These are phyloP conservation scores for Ophiosphaerella narmari DNA, from an alignment of 2,329 filamentous ascomycete species.

Conservation along the genomic window DNA sequence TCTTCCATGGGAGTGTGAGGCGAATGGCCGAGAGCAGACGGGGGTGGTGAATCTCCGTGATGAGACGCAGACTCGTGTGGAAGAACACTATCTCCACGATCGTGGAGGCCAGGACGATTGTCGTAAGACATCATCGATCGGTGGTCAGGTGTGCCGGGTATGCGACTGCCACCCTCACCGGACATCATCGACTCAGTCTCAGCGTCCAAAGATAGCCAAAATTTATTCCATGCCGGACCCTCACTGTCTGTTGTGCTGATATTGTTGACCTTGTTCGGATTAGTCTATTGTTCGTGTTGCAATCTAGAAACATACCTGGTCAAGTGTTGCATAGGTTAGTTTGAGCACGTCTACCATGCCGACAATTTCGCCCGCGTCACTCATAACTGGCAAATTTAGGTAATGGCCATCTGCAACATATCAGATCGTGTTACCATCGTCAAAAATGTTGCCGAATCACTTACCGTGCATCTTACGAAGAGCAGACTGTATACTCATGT, in stretches of 20 bases:
- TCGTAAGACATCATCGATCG: conserved; percentile 85
- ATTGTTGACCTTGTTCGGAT: conserved; percentile 69
- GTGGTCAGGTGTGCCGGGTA: conserved; percentile 66
- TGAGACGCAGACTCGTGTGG: conserved; percentile 96
- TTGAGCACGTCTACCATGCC: conserved; percentile 99
- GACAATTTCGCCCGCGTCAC: conserved; percentile 93
- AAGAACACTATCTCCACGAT: conserved; percentile 81
- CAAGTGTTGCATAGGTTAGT: conserved; percentile 94
- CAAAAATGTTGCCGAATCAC: conserved; percentile 36
- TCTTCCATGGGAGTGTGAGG: conserved; percentile 63
- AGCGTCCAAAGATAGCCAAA: conserved; percentile 94
- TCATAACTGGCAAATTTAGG: conserved; percentile 97
- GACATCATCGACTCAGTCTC: conserved; percentile 97
- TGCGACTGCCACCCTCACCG: conserved; percentile 79
- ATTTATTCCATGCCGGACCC: conserved; percentile 98
- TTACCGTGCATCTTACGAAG: conserved; percentile 98
- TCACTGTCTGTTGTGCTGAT: conserved; percentile 89
- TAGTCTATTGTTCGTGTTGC: conserved; percentile 4
- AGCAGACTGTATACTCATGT: conserved; percentile 98
- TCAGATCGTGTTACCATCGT: conserved; percentile 11
- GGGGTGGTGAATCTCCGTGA: conserved; percentile 75
- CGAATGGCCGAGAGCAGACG: conserved; percentile 66
- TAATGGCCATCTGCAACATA: conserved; percentile 84
- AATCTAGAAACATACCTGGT: conserved; percentile 71
- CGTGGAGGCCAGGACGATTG: conserved; percentile 60